Conservation (phyloP, 345 rosid species). For the Schrenkiella parvula region DNA sequence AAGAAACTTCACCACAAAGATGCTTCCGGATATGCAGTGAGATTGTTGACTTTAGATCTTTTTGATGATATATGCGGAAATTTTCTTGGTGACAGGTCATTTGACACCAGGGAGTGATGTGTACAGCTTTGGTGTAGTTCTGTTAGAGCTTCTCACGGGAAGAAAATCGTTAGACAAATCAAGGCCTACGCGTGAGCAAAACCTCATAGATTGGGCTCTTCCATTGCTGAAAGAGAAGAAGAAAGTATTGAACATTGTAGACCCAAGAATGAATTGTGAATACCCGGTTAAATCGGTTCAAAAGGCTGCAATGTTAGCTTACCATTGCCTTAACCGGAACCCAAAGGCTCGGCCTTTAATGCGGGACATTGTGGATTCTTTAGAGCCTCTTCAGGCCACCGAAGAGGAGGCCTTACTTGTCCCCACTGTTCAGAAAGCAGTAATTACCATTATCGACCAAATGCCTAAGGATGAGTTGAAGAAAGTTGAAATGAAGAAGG, state of each 20-base stretch:
- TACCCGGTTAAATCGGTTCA: conserved; percentile 74
- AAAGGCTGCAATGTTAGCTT: conserved; percentile 95
- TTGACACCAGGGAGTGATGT: conserved; percentile 86
- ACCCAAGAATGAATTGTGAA: conserved; percentile 67
- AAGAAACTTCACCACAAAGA: not conserved
- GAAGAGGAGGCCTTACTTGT: conserved; percentile 36
- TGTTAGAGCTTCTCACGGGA: conserved; percentile 75
- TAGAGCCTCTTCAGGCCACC: conserved; percentile 78
- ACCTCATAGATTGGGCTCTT: conserved; percentile 85
- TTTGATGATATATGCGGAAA: not conserved
- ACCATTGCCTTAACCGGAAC: conserved; percentile 87
- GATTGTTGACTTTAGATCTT: conserved; percentile 2
- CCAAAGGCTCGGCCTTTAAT: conserved; percentile 98
- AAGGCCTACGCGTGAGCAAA: conserved; percentile 80
- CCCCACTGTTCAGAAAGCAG: conserved; percentile 34
- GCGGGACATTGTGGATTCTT: conserved; percentile 90
- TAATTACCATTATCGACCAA: conserved; percentile 46
- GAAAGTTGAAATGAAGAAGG: conserved; percentile 26
- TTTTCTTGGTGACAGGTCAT: conserved; percentile 50
- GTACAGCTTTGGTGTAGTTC: conserved; percentile 81
- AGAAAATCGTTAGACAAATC: conserved; percentile 85
- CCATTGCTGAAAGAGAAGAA: conserved; percentile 89
- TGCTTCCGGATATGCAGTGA: not conserved
- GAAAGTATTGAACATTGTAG: conserved; percentile 68
- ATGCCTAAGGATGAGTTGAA: conserved; percentile 37